Evolutionary conservation across 2,329 filamentous ascomycete genomes (phyloP).

Genomic region (Geosmithia putterillii): DNA sequence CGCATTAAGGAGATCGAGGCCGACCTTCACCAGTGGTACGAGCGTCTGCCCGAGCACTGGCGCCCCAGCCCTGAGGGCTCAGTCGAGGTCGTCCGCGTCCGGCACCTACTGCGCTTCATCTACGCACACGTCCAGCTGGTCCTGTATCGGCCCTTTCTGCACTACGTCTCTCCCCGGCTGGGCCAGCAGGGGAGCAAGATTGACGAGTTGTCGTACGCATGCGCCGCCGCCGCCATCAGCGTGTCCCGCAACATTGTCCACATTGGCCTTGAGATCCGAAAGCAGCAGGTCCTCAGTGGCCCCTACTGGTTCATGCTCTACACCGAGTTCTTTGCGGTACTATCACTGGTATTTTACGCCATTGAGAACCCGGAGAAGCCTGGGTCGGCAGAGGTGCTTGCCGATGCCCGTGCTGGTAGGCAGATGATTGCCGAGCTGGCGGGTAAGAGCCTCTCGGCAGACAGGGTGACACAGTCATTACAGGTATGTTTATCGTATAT

Average conservation of each 20-base stretch:
- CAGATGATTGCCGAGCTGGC: constrained; percentile 71
- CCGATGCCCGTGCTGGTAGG: constrained; percentile 74
- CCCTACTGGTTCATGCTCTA: constrained; percentile 84
- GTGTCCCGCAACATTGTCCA: constrained; percentile 65
- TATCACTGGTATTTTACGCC: constrained; percentile 69
- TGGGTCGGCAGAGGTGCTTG: constrained; percentile 66
- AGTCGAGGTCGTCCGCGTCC: constrained; percentile 59
- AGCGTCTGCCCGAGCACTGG: constrained; percentile 60
- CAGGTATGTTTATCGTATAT: constrained; percentile 49
- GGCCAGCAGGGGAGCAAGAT: constrained; percentile 42
- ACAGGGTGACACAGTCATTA: constrained; percentile 69
- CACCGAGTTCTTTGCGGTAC: constrained; percentile 69
- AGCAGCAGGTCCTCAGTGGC: constrained; percentile 61
- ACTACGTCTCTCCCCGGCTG: constrained; percentile 61
- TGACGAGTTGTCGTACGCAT: constrained; percentile 71
- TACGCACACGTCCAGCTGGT: constrained; percentile 77
- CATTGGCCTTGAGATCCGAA: constrained; percentile 67
- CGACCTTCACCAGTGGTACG: constrained; percentile 51
- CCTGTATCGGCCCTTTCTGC: constrained; percentile 70
- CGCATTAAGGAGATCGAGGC: constrained; percentile 53
- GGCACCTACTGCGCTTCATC: constrained; percentile 66
- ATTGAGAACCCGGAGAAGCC: constrained; percentile 67
- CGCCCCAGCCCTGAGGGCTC: constrained; percentile 68
- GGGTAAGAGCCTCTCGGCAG: constrained; percentile 76
- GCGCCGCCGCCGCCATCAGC: constrained; percentile 48